Evolutionary conservation across 108 stramenopile genomes (phyloP).

Genomic region (Cyclotella baltica): DNA sequence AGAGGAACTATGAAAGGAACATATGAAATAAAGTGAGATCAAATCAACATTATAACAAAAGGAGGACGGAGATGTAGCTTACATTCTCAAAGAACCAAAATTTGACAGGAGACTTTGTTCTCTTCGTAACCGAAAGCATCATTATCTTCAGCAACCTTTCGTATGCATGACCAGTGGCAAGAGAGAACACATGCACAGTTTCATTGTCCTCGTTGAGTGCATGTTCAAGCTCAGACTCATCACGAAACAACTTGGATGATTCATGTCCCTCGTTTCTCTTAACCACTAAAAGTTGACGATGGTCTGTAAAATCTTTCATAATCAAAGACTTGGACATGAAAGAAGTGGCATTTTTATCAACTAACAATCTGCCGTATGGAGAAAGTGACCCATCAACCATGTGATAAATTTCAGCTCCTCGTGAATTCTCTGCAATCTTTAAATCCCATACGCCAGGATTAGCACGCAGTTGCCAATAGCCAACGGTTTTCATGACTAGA

Average conservation of each 20-base stretch:
- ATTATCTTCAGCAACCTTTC: constrained; percentile 98
- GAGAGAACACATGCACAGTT: constrained; percentile 95
- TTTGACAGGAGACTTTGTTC: constrained; percentile 93
- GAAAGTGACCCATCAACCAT: constrained; percentile 69
- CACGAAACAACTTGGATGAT: constrained; percentile 66
- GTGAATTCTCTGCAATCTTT: constrained; percentile 71
- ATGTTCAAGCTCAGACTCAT: constrained; percentile 40
- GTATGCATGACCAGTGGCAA: constrained; percentile 98
- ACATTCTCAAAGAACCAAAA: constrained; percentile 99
- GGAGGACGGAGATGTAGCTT: constrained; percentile 37
- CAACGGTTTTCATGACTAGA: constrained; percentile 97
- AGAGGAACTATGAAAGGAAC: constrained; percentile 62
- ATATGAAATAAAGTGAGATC: background rate
- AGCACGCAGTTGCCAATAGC: constrained; percentile 98
- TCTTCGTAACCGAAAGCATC: constrained; percentile 98
- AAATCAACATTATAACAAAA: background rate
- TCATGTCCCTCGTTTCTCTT: constrained; percentile 71
- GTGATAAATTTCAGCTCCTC: constrained; percentile 91
- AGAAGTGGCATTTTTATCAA: constrained; percentile 25
- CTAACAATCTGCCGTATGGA: constrained; percentile 22
- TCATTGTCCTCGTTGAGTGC: constrained; percentile 59
- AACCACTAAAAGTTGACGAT: constrained; percentile 61
- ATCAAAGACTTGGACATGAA: constrained; percentile 62
- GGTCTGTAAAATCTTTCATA: constrained; percentile 74
- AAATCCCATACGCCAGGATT: constrained; percentile 93